A percentile compares a stretch with the other conserved stretches of the same genome.
phyloP scores from a whole-genome alignment of 768 basidiomycete species.

The Cystofilobasidium bisporidii region DNA sequence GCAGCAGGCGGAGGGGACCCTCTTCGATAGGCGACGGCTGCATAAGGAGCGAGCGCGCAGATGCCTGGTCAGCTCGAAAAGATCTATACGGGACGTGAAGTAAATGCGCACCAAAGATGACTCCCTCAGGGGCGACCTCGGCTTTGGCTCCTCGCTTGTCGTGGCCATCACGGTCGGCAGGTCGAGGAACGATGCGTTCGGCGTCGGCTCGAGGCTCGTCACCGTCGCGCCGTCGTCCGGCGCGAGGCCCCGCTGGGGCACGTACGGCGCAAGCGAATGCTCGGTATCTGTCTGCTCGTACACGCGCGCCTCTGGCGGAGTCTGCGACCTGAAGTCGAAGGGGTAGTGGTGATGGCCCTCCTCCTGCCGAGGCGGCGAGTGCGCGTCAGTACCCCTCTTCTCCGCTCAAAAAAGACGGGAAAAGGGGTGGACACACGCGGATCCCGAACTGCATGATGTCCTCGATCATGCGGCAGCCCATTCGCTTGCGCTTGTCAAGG shows the following conservation, averaged over 20 bases:
- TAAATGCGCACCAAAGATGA: neutral
- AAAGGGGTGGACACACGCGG: neutral
- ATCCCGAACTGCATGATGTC: slow-evolving; percentile 15
- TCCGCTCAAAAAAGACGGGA: neutral
- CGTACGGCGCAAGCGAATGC: neutral
- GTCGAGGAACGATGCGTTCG: neutral
- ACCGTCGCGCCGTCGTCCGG: neutral
- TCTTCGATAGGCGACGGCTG: neutral
- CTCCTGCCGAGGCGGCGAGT: neutral
- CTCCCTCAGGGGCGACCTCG: no score
- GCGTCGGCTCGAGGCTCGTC: neutral
- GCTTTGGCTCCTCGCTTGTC: no score
- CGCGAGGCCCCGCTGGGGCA: neutral
- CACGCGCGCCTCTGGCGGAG: neutral
- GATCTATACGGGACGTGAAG: neutral
- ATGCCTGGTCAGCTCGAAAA: no score
- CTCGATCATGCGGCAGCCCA: slow-evolving; percentile 59
- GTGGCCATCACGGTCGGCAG: no score
- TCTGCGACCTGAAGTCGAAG: neutral
- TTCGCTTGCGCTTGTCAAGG: slow-evolving; percentile 53
- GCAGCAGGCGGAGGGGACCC: neutral
- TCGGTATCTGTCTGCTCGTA: neutral
- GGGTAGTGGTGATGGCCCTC: slow-evolving; percentile 1
- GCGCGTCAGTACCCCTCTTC: no score
- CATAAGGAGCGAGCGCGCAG: no score